phyloP scores from a whole-genome alignment of 2,329 filamentous ascomycete genomes.

The Colletotrichum noveboracense region DNA sequence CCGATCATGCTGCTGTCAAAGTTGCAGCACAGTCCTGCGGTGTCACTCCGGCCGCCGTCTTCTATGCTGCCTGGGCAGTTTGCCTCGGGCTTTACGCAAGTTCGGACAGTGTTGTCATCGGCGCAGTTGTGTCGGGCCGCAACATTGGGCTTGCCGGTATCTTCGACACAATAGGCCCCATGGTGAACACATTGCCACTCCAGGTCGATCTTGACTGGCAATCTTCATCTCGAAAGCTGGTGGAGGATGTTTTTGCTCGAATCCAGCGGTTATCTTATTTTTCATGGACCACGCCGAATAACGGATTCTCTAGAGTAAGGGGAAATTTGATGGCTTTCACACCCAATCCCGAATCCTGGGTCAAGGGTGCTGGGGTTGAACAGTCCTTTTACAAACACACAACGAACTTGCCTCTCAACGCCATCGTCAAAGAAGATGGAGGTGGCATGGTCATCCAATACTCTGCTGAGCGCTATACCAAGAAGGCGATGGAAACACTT shows the following conservation, averaged over 20 bases:
- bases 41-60: constrained; percentile 20
- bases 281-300: constrained; percentile 22
- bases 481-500: not conserved
- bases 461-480: not conserved
- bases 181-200: constrained; percentile 36
- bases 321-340: not conserved
- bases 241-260: constrained; percentile 7
- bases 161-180: constrained; percentile 34
- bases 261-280: not conserved
- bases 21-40: not conserved
- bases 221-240: constrained; percentile 16
- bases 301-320: constrained; percentile 5
- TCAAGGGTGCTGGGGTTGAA: not conserved
- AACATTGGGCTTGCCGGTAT: constrained; percentile 33
- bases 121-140: constrained; percentile 38
- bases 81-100: constrained; percentile 32
- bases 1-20: constrained; percentile 9
- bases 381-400: not conserved
- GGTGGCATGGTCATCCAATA: not conserved
- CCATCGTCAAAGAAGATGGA: not conserved
- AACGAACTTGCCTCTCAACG: not conserved
- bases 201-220: constrained; percentile 19
- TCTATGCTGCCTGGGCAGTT: constrained; percentile 42
- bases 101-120: constrained; percentile 36
- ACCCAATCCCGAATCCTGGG: not conserved